Conservation (phyloP, 2,329 filamentous ascomycete genomes). For the Colletotrichum endophyticum region DNA sequence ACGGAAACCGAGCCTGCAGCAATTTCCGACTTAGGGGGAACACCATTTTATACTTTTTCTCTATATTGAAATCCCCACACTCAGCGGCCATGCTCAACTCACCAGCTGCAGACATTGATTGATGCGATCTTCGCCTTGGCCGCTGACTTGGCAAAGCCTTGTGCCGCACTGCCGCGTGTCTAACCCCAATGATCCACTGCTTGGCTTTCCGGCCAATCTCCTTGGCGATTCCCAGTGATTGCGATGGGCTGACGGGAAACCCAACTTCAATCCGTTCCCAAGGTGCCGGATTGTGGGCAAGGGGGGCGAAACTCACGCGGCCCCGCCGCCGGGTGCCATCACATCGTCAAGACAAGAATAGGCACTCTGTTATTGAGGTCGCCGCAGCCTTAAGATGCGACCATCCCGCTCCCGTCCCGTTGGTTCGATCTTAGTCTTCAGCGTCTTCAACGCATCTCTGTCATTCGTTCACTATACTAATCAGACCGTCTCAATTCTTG, state of each 20-base stretch:
- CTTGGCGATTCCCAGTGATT: neutral
- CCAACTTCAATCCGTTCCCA: neutral
- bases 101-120: neutral
- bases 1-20: neutral
- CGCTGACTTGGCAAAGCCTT: neutral
- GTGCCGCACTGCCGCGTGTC: slow-evolving; percentile 3
- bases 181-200: neutral
- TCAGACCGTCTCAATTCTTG: neutral
- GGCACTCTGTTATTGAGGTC: neutral
- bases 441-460: neutral
- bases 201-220: neutral
- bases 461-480: neutral
- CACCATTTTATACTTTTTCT: slow-evolving; percentile 3
- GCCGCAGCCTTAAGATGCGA: neutral
- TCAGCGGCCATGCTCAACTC: neutral
- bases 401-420: neutral
- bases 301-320: neutral
- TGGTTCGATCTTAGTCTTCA: neutral
- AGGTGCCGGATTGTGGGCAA: neutral
- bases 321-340: neutral
- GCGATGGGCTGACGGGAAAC: neutral
- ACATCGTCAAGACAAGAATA: neutral
- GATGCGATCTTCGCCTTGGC: neutral
- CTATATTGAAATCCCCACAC: neutral
- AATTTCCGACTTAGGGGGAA: slow-evolving; percentile 1